Evolutionary conservation across 2,329 filamentous ascomycete genomes (phyloP).

Genomic region (Alternaria triticimaculans): DNA sequence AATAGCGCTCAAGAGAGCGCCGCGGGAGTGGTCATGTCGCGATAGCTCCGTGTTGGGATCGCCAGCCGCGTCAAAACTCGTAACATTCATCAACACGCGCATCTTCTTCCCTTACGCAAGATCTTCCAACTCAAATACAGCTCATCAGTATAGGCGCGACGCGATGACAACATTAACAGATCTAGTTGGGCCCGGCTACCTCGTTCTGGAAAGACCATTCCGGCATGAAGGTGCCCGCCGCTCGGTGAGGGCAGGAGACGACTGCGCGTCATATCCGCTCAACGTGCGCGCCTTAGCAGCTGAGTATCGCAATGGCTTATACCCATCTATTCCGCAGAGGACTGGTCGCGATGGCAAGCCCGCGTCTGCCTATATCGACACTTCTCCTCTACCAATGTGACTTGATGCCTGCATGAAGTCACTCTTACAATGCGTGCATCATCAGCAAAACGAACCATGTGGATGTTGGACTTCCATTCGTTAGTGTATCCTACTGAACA

Average conservation of each 20-base stretch:
- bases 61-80: not conserved
- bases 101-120: not conserved
- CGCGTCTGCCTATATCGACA: too few species aligned
- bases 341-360: too few species aligned
- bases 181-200: too few species aligned
- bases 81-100: not conserved
- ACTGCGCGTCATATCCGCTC: not conserved
- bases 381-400: too few species aligned
- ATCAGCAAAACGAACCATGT: not conserved
- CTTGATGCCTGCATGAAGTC: too few species aligned
- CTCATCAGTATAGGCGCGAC: not conserved
- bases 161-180: not conserved
- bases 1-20: not conserved
- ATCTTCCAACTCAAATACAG: not conserved
- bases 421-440: not conserved
- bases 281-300: not conserved
- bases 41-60: not conserved
- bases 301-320: not conserved
- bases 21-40: not conserved
- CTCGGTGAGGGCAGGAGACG: not conserved
- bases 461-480: not conserved
- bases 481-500: not conserved
- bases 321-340: too few species aligned
- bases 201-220: accelerated
- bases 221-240: not conserved